phyloP scores from a whole-genome alignment of 225 moss, liverwort and hornwort genomes.

The Marchantia polymorpha region DNA sequence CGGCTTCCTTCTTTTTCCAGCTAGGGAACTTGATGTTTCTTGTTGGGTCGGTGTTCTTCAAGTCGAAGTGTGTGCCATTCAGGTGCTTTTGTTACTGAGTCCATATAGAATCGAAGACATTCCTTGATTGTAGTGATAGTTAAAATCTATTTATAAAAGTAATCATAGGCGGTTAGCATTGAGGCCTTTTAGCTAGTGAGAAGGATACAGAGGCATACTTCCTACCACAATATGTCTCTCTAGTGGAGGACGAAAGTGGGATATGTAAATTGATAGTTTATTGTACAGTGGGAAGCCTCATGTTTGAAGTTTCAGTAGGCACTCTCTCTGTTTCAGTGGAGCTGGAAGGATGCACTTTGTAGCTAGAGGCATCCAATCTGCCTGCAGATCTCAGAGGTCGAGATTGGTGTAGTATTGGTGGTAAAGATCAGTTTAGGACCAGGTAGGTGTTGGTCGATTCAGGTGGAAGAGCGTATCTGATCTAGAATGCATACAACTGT shows the following conservation, averaged over 20 bases:
- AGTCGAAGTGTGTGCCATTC: neutral
- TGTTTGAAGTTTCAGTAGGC: neutral
- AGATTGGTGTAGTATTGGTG: neutral
- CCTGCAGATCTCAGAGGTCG: neutral
- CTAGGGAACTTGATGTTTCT: neutral
- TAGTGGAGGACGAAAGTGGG: neutral
- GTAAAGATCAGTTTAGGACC: neutral
- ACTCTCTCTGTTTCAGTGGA: neutral
- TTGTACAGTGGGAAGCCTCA: slow-evolving; percentile 12
- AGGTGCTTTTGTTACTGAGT: neutral
- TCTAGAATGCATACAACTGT: too few relatives aligned
- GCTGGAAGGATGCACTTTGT: neutral
- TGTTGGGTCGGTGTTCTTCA: neutral
- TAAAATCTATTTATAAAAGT: neutral
- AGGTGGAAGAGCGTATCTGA: neutral
- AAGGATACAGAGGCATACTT: neutral
- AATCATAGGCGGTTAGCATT: neutral
- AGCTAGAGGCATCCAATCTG: neutral
- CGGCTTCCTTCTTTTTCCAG: neutral
- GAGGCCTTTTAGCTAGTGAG: neutral
- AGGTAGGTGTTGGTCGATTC: neutral
- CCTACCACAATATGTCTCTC: neutral
- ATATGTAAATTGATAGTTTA: neutral
- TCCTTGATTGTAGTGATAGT: neutral
- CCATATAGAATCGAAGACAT: neutral